Evolutionary conservation across 2,329 filamentous ascomycete species (phyloP).

Genomic region (Coccinonectria pachysandricola): DNA sequence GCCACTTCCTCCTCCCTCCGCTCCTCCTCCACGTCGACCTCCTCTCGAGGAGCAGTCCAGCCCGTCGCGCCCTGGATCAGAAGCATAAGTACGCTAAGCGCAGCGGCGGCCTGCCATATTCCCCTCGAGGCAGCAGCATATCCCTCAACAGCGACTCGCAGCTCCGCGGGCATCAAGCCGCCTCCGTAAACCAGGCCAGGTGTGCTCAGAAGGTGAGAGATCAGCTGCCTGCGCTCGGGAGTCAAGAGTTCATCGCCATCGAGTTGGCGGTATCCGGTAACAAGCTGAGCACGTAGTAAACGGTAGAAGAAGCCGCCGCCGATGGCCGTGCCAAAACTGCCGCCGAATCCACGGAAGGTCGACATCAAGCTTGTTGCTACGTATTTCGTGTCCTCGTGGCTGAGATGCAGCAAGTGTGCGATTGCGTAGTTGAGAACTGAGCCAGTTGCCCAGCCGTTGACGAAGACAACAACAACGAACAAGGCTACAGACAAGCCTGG

Average conservation of each 20-base stretch:
- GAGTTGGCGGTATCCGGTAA: constrained; percentile 42
- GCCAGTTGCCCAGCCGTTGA: constrained; percentile 64
- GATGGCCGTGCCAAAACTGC: constrained; percentile 69
- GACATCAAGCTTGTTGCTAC: constrained; percentile 65
- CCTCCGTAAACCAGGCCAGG: constrained; percentile 39
- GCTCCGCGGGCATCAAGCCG: constrained; percentile 31
- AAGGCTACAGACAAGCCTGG: constrained; percentile 36
- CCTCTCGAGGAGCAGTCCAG: constrained; percentile 41
- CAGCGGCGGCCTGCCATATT: constrained; percentile 38
- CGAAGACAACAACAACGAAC: constrained; percentile 52
- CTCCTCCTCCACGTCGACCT: constrained; percentile 33
- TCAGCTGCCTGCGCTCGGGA: constrained; percentile 27
- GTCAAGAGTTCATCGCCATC: constrained; percentile 28
- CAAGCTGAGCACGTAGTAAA: constrained; percentile 44
- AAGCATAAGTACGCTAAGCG: constrained; percentile 32
- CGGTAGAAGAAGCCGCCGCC: constrained; percentile 67
- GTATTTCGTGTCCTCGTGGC: constrained; percentile 55
- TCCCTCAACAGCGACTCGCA: constrained; percentile 33
- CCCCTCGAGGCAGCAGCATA: constrained; percentile 36
- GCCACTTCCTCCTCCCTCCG: constrained; percentile 20
- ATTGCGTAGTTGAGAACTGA: constrained; percentile 71
- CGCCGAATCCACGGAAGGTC: constrained; percentile 74
- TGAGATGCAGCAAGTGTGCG: constrained; percentile 68
- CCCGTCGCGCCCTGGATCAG: constrained; percentile 40
- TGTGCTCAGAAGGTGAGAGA: constrained; percentile 39